Evolutionary conservation across 345 rosid species (phyloP).

Genomic region (Atalantia buxifolia): DNA sequence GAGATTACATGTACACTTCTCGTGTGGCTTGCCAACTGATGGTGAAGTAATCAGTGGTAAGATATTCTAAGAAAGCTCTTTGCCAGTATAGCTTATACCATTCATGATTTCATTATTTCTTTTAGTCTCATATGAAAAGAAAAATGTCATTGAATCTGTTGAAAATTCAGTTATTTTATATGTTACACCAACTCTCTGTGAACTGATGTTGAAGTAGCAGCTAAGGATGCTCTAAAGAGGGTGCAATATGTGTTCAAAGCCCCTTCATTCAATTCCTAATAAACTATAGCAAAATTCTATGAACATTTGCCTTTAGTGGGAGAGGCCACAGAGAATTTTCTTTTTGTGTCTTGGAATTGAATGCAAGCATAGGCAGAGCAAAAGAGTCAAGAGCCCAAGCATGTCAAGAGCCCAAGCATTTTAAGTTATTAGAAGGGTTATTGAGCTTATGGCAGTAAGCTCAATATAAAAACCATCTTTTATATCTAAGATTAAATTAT

Average conservation of each 20-base stretch:
- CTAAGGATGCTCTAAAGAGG: not conserved
- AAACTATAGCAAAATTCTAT: not conserved
- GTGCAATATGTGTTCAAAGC: not conserved
- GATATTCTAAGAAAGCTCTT: not conserved
- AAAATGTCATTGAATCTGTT: not conserved
- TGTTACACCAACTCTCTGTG: not conserved
- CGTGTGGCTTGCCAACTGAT: conserved; percentile 78
- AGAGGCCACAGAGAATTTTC: not conserved
- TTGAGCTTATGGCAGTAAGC: not conserved
- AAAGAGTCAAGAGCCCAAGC: not conserved
- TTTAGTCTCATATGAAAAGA: not conserved
- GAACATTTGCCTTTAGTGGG: not conserved
- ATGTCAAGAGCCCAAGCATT: not conserved
- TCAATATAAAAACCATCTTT: not conserved
- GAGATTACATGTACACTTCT: conserved; percentile 85
- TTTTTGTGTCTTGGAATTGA: not conserved
- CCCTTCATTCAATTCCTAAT: not conserved
- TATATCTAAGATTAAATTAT: not conserved
- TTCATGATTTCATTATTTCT: not conserved
- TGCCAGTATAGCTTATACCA: too few species aligned
- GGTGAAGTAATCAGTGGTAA: conserved; percentile 85
- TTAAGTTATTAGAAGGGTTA: not conserved
- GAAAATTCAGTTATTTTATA: not conserved
- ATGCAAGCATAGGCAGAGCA: not conserved
- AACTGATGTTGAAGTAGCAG: not conserved